A percentile compares a stretch with the other conserved stretches of the same genome.
These are phyloP conservation scores for Alloascoidea hylecoeti DNA, from an alignment of 805 yeast species.

Conservation along the genomic window DNA sequence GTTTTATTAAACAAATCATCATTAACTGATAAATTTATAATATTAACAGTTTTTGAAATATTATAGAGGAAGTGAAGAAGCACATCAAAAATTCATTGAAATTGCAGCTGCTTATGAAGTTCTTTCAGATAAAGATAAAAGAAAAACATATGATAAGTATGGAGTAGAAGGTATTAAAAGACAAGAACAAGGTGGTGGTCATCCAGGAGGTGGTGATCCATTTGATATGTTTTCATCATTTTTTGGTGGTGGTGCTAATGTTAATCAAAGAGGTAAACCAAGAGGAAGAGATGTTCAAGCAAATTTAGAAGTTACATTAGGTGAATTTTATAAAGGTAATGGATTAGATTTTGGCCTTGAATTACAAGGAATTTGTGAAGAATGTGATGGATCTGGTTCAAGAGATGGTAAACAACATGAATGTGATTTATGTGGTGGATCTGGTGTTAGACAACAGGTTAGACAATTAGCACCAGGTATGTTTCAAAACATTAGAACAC, in stretches of 20 bases:
- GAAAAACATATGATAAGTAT: slow-evolving; percentile 51
- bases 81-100: slow-evolving; percentile 78
- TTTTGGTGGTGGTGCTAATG: slow-evolving; percentile 26
- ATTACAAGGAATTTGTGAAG: slow-evolving; percentile 62
- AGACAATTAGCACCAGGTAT: slow-evolving; percentile 82
- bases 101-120: slow-evolving; percentile 91
- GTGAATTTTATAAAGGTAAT: slow-evolving; percentile 61
- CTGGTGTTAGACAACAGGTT: slow-evolving; percentile 49
- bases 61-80: slow-evolving; percentile 49
- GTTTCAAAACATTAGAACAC: slow-evolving; percentile 71
- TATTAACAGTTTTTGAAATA: background rate
- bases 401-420: slow-evolving; percentile 55
- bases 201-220: slow-evolving; percentile 22
- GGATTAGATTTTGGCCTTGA: slow-evolving; percentile 43
- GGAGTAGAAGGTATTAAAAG: slow-evolving; percentile 66
- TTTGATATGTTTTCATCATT: slow-evolving; percentile 54
- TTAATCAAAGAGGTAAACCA: slow-evolving; percentile 23
- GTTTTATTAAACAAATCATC: slow-evolving; percentile 4
- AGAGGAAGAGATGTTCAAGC: slow-evolving; percentile 54
- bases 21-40: background rate
- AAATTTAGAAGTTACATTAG: slow-evolving; percentile 38
- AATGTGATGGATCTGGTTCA: slow-evolving; percentile 78
- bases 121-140: slow-evolving; percentile 56
- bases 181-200: slow-evolving; percentile 19
- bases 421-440: slow-evolving; percentile 64